These are phyloP conservation scores for Eleusine indica DNA, from an alignment of 176 grass and related monocot genomes.

Conservation along the genomic window DNA sequence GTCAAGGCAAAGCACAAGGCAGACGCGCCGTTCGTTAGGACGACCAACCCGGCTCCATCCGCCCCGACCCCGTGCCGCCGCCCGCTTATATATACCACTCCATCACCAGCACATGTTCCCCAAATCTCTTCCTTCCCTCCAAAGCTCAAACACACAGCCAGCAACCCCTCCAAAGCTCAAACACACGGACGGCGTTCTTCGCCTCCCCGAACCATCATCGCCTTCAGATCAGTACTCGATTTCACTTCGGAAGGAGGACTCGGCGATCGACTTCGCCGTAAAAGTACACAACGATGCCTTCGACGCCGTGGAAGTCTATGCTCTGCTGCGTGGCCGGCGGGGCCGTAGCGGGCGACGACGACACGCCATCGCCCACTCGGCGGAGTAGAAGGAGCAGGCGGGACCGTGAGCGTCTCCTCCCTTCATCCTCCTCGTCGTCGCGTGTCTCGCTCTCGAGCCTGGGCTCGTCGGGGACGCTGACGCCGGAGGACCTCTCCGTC, in stretches of 20 bases:
- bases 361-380: neutral
- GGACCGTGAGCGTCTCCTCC: neutral
- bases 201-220: neutral
- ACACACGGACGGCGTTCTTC: neutral
- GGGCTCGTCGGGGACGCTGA: constrained; percentile 50
- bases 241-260: neutral
- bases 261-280: neutral
- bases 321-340: constrained; percentile 40
- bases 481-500: constrained; percentile 68
- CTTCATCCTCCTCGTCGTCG: constrained; percentile 22
- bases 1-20: constrained; percentile 28
- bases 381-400: neutral
- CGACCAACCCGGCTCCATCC: no score
- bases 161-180: neutral
- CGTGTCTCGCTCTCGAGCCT: constrained; percentile 67
- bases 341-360: neutral
- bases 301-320: constrained; percentile 37
- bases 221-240: neutral
- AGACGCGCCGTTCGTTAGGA: neutral
- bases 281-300: constrained; percentile 1
- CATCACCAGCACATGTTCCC: neutral
- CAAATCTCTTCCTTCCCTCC: neutral
- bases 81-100: constrained; percentile 20
- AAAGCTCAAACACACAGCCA: neutral
- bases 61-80: neutral